Evolutionary conservation across 1,139 yeast genomes (phyloP).

Genomic region (Scheffersomyces titani): DNA sequence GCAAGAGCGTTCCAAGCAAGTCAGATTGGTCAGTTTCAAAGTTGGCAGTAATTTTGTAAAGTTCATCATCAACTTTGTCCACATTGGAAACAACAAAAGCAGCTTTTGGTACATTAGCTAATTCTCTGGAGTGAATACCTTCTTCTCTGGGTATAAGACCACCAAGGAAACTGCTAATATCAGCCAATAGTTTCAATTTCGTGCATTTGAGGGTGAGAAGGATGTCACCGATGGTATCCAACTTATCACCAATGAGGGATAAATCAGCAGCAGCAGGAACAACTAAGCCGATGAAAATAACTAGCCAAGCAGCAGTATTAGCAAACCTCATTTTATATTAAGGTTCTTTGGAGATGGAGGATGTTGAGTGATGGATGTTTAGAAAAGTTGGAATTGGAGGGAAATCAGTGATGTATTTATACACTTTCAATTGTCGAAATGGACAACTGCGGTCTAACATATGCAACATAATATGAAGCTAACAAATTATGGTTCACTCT

Average conservation of each 20-base stretch:
- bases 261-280: constrained; percentile 2
- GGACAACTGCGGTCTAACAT: not conserved
- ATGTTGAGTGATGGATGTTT: not conserved
- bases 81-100: constrained; percentile 24
- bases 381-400: not conserved
- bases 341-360: not conserved
- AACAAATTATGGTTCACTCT: not conserved
- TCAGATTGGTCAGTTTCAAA: constrained; percentile 22
- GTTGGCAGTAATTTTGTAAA: constrained; percentile 20
- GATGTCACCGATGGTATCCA: not conserved
- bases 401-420: not conserved
- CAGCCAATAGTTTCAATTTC: not conserved
- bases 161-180: not conserved
- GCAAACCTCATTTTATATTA: constrained; percentile 3
- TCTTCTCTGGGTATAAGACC: not conserved
- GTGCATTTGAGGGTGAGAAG: not conserved
- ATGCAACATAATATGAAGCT: not conserved
- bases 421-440: not conserved
- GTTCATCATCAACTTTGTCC: constrained; percentile 16
- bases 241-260: not conserved
- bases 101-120: constrained; percentile 18
- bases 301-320: constrained; percentile 1
- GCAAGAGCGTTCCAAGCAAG: constrained; percentile 13
- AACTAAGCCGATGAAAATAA: constrained; percentile 1
- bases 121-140: not conserved